Percentiles rank a stretch among this genome's conserved stretches.
phyloP scores from a whole-genome alignment of 2,329 filamentous ascomycete species.

The Stachybotrys elegans region DNA sequence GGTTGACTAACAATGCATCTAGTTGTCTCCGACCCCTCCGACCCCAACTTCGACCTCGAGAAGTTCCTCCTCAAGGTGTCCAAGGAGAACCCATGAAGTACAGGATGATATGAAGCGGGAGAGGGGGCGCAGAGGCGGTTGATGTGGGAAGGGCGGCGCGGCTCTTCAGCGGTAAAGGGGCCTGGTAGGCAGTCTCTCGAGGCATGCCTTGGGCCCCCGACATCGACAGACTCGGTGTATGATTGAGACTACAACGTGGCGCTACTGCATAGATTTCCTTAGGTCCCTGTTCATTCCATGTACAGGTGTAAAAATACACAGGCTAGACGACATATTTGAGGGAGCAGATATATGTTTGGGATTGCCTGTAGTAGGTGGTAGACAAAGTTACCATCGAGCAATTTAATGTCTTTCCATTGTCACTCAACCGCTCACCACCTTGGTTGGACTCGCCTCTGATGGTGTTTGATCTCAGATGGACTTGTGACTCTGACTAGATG shows the following conservation, averaged over 20 bases:
- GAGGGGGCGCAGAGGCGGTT: constrained; percentile 11
- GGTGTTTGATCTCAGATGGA: too few species aligned
- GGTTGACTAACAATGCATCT: constrained; percentile 14
- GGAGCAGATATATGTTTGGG: not conserved
- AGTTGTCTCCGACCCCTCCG: constrained; percentile 59
- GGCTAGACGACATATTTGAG: constrained; percentile 35
- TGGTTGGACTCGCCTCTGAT: too few species aligned
- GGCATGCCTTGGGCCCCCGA: constrained; percentile 1
- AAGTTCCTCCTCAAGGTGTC: constrained; percentile 65
- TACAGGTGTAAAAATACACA: constrained; percentile 50
- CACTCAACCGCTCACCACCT: too few species aligned
- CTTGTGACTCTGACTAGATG: too few species aligned
- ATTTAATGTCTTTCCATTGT: too few species aligned
- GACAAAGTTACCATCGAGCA: too few species aligned
- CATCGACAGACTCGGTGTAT: constrained; percentile 25
- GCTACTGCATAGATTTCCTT: constrained; percentile 47
- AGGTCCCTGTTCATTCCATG: constrained; percentile 38
- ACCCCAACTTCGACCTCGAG: constrained; percentile 93
- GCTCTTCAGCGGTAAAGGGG: not conserved
- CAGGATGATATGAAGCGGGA: constrained; percentile 4
- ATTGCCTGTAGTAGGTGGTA: too few species aligned
- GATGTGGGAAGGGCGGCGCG: constrained; percentile 20
- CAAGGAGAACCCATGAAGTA: constrained; percentile 44
- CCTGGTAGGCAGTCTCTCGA: not conserved
- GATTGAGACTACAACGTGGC: constrained; percentile 34